Evolutionary conservation across 2,329 filamentous ascomycete species (phyloP).

Genomic region (Xylogone sp.): DNA sequence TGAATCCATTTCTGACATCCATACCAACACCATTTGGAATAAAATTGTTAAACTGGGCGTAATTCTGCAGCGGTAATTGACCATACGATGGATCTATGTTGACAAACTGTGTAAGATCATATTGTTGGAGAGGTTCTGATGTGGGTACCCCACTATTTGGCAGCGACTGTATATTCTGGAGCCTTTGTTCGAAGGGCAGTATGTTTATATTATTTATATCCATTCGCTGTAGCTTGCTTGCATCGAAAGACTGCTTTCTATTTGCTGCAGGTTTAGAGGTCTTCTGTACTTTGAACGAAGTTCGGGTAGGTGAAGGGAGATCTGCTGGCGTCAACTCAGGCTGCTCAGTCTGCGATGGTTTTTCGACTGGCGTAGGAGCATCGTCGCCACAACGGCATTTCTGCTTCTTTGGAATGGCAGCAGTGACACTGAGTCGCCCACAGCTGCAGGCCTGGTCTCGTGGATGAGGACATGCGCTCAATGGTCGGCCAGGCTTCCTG

Average conservation of each 20-base stretch:
- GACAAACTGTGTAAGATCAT: slow-evolving; percentile 19
- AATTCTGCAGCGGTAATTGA: slow-evolving; percentile 16
- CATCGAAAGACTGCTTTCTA: slow-evolving; percentile 47
- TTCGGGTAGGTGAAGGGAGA: slow-evolving; percentile 31
- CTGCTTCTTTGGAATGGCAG: slow-evolving; percentile 56
- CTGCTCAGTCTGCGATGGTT: slow-evolving; percentile 8
- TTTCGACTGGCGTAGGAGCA: slow-evolving; percentile 14
- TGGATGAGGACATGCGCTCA: slow-evolving; percentile 67
- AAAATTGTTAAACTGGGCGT: slow-evolving; percentile 10
- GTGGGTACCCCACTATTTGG: slow-evolving; percentile 17
- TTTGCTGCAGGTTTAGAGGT: slow-evolving; percentile 13
- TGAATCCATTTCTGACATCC: slow-evolving; percentile 16
- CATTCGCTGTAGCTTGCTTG: slow-evolving; percentile 46
- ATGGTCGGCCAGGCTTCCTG: slow-evolving; percentile 66
- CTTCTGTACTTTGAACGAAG: slow-evolving; percentile 25
- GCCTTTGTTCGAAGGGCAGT: slow-evolving; percentile 29
- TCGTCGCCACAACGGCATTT: slow-evolving; percentile 48
- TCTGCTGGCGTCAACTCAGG: slow-evolving; percentile 32
- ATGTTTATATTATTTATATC: slow-evolving; percentile 50
- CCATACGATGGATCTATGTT: slow-evolving; percentile 17
- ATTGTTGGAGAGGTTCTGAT: slow-evolving; percentile 12
- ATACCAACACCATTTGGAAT: slow-evolving; percentile 6
- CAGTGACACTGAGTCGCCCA: slow-evolving; percentile 59
- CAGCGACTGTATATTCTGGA: slow-evolving; percentile 20
- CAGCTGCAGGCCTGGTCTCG: slow-evolving; percentile 48